phyloP scores from a whole-genome alignment of 768 basidiomycete genomes.

The Termitomyces sp. region DNA sequence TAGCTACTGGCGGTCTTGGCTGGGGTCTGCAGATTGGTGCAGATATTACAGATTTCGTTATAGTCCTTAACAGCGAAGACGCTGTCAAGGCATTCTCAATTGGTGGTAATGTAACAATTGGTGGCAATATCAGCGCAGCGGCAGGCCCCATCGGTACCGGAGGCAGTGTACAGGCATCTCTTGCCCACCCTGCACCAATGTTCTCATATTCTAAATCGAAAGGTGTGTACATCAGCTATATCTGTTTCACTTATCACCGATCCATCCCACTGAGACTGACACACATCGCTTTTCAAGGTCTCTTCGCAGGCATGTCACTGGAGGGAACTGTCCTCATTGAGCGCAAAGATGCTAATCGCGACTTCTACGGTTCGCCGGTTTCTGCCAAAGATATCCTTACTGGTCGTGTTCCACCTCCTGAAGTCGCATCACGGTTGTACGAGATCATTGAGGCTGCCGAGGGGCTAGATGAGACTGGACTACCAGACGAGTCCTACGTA shows the following conservation, averaged over 20 bases:
- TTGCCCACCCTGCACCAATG: conserved; percentile 95
- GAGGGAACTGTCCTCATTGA: conserved; percentile 95
- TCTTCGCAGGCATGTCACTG: conserved; percentile 91
- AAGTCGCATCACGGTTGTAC: conserved; percentile 87
- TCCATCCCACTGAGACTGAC: not conserved
- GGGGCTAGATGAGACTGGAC: conserved; percentile 79
- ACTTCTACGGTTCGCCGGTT: conserved; percentile 91
- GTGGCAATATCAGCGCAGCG: conserved; percentile 78
- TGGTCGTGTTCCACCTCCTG: conserved; percentile 94
- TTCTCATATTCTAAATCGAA: conserved; percentile 96
- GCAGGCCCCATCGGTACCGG: conserved; percentile 96
- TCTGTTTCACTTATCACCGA: not conserved
- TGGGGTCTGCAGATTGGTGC: conserved; percentile 97
- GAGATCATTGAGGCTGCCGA: conserved; percentile 97
- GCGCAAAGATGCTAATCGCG: conserved; percentile 92
- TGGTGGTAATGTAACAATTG: conserved; percentile 95
- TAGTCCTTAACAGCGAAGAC: conserved; percentile 95
- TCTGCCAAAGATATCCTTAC: conserved; percentile 88
- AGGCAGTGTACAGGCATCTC: conserved; percentile 78
- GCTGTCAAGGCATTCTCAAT: conserved; percentile 93
- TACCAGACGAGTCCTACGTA: conserved; percentile 78
- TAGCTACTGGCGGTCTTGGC: conserved; percentile 91
- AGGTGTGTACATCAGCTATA: conserved; percentile 41
- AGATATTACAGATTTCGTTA: conserved; percentile 92
- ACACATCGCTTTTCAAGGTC: conserved; percentile 39